A percentile compares a stretch with the other conserved stretches of the same genome.
Evolutionary conservation across 2,329 filamentous ascomycete genomes (phyloP).

Genomic region (Sporothrix protearum): DNA sequence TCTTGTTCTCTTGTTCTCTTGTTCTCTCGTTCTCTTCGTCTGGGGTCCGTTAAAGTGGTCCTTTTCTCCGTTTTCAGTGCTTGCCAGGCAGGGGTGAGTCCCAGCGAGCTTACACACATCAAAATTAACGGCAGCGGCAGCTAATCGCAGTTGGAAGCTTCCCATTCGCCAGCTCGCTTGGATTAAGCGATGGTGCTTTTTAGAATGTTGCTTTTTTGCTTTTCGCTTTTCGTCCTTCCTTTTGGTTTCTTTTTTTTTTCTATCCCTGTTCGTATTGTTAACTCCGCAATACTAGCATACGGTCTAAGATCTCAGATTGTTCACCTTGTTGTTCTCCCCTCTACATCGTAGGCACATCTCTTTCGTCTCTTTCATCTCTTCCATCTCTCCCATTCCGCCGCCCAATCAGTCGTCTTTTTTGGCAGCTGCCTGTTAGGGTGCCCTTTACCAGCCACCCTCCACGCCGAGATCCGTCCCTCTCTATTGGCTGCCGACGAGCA

Average conservation of each 20-base stretch:
- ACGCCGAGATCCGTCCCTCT: not conserved
- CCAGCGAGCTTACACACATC: not conserved
- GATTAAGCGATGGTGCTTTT: slow-evolving; percentile 18
- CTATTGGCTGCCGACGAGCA: not conserved
- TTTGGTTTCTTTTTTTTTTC: not conserved
- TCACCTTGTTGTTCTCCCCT: not conserved
- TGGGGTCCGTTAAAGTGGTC: not conserved
- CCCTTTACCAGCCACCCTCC: not conserved
- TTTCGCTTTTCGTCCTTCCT: not conserved
- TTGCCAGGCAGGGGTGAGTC: not conserved
- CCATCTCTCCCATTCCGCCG: not conserved
- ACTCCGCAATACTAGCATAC: not conserved
- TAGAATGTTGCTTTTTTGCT: not conserved
- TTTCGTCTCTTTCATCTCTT: not conserved
- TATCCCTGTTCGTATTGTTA: not conserved
- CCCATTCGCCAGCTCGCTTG: slow-evolving; percentile 20
- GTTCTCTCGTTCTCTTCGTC: not conserved
- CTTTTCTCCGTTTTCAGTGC: not conserved
- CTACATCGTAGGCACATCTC: too few relatives aligned
- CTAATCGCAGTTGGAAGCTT: not conserved
- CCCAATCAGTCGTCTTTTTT: not conserved
- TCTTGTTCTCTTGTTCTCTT: not conserved
- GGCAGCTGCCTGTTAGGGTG: not conserved
- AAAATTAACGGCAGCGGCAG: slow-evolving; percentile 3
- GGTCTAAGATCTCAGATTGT: not conserved